phyloP scores from a whole-genome alignment of 2,329 filamentous ascomycete species.

The Sporothrix curviconia region DNA sequence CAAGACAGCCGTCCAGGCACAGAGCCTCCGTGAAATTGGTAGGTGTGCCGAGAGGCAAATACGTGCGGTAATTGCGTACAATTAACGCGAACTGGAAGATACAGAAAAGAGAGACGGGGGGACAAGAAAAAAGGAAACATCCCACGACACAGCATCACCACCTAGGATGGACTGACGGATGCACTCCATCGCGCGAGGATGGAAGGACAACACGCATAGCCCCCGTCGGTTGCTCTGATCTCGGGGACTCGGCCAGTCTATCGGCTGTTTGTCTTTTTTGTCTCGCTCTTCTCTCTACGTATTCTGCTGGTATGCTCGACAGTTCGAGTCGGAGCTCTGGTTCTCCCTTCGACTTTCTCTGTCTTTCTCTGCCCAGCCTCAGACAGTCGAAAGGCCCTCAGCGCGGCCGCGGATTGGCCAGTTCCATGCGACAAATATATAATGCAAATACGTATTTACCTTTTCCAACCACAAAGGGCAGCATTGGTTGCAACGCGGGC shows the following conservation, averaged over 20 bases:
- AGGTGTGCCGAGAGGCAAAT: no score
- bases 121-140: neutral
- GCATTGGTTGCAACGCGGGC: no score
- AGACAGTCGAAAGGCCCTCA: neutral
- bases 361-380: neutral
- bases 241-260: neutral
- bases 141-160: neutral
- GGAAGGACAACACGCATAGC: no score
- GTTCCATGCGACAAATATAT: neutral
- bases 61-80: no score
- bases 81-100: no score
- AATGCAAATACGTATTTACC: slow-evolving; percentile 2
- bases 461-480: no score
- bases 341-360: neutral
- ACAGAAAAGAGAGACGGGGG: neutral
- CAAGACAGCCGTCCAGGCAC: neutral
- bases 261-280: neutral
- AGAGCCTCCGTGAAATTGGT: neutral
- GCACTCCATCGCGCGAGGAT: neutral
- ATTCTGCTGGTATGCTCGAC: no score
- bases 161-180: neutral
- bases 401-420: neutral
- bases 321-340: neutral
- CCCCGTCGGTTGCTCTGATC: no score
- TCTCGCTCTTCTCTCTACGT: no score